Percentiles rank a stretch among this genome's conserved stretches.
phyloP scores from a whole-genome alignment of 768 basidiomycete species.

The Kwoniella dendrophila region DNA sequence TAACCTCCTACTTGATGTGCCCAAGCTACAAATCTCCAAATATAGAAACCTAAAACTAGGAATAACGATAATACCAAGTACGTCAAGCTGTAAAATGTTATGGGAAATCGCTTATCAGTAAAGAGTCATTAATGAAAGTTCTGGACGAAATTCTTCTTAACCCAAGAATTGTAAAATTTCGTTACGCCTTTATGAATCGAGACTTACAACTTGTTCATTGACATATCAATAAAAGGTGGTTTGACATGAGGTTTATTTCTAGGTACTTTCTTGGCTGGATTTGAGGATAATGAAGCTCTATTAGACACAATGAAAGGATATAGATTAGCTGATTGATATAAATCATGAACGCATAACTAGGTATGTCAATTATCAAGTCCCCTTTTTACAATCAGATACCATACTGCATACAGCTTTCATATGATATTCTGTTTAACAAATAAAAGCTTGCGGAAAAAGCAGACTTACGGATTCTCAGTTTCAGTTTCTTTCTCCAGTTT shows the following conservation, averaged over 20 bases:
- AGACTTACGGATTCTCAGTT: constrained; percentile 35
- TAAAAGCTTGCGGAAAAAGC: neutral
- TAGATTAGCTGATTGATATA: neutral
- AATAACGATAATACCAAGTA: constrained; percentile 49
- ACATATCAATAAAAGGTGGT: constrained; percentile 50
- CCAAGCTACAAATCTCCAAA: constrained; percentile 53
- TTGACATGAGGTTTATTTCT: constrained; percentile 49
- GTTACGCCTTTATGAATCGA: no score
- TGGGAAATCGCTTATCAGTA: no score
- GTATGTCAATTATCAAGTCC: no score
- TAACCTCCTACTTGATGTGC: constrained; percentile 52
- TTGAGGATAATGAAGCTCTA: constrained; percentile 47
- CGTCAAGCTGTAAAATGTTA: constrained; percentile 44
- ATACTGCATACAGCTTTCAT: no score
- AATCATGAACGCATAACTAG: neutral
- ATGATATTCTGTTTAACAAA: neutral
- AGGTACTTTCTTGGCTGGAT: constrained; percentile 46
- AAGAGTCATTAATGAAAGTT: no score
- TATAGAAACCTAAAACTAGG: constrained; percentile 48
- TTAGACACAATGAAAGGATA: neutral
- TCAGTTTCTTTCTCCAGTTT: constrained; percentile 23
- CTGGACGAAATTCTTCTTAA: no score
- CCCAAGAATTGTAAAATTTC: no score
- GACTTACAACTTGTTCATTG: constrained; percentile 54
- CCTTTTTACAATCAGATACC: no score